Evolutionary conservation across 768 basidiomycete species (phyloP), one percentile per base, ranked within the genome.

Genomic region (Astraeus odoratus): DNA sequence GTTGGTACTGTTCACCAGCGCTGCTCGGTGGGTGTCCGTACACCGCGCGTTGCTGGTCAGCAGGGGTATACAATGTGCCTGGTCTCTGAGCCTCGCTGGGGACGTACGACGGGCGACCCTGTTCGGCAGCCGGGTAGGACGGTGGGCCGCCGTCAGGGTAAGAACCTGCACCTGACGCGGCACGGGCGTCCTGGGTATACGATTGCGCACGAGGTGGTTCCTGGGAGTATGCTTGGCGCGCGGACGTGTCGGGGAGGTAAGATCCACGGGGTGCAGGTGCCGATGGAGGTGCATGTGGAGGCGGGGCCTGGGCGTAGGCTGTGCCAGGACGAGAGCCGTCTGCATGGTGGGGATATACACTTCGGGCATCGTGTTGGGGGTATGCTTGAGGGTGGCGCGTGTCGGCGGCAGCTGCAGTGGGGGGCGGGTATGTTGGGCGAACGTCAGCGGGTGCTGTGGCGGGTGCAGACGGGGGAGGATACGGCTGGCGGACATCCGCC

Each of bases 221-320:
- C 16, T 41, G 39, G 27, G 39, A 16, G 22, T 41, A 41, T 29
- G 25, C 1, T 10, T 41, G 39, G 16, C 39, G 39, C 5, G 27
- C 26, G 12, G 39, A 16, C 15, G 39, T 19, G 10, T 41, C 37
- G 25, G 26, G 16, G 51, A 48, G 9, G 50, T 12, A 16, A 51
- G 59, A 8, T 31, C 12, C 8, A 43, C 13, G 15, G 50, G 13
- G 25, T 49, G 57, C 13, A 49, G 24, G 9, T 35, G 46, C 3
- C 36, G 44, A 25, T 51, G 46, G 26, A 50, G 60, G 5, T 18
- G 65, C 56, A 8, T 59, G 61, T 1, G 58, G 48, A 19, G 57
- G 64, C 19, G 51, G 57, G 20, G 47, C 9, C 25, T 51, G 45
- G 10, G 34, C 31, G 25, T 57, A 60, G 19, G 58, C 54, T 10